Conservation (phyloP, 768 basidiomycete genomes). For the Gloeopeniophorella convolvens region DNA sequence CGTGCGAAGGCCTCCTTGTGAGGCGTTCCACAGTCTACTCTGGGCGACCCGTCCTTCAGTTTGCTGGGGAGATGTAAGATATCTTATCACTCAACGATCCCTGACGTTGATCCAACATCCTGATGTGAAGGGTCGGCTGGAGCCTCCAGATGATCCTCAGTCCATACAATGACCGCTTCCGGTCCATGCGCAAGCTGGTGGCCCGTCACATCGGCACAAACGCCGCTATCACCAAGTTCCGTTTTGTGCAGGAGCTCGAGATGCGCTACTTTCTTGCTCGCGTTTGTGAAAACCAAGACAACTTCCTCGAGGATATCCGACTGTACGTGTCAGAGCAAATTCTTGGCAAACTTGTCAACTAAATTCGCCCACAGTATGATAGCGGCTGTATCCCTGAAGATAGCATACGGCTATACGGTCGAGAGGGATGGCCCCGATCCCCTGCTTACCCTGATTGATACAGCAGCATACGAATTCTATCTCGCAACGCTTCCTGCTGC, state of each 20-base stretch:
- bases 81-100: not conserved
- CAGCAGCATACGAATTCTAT: conserved; percentile 11
- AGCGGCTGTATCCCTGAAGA: conserved; percentile 10
- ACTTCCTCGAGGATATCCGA: conserved; percentile 2
- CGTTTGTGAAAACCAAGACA: conserved; percentile 2
- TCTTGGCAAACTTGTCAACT: no score
- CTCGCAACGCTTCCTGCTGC: conserved; percentile 3
- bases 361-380: not conserved
- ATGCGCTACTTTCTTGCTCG: conserved; percentile 1
- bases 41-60: conserved; percentile 5
- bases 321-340: not conserved
- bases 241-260: conserved; percentile 6
- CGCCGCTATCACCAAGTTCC: not conserved
- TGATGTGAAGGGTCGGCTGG: conserved; percentile 10
- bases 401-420: conserved; percentile 7
- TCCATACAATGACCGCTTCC: conserved; percentile 8
- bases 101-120: not conserved
- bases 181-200: conserved; percentile 9
- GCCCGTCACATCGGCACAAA: conserved; percentile 13
- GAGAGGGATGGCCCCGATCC: conserved; percentile 6
- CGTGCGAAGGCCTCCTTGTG: conserved; percentile 8
- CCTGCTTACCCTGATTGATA: conserved; percentile 5
- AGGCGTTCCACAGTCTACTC: conserved; percentile 12
- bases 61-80: conserved; percentile 11
- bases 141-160: conserved; percentile 10